Conservation (phyloP, 2,329 filamentous ascomycete genomes). For the Colletotrichum sublineola region DNA sequence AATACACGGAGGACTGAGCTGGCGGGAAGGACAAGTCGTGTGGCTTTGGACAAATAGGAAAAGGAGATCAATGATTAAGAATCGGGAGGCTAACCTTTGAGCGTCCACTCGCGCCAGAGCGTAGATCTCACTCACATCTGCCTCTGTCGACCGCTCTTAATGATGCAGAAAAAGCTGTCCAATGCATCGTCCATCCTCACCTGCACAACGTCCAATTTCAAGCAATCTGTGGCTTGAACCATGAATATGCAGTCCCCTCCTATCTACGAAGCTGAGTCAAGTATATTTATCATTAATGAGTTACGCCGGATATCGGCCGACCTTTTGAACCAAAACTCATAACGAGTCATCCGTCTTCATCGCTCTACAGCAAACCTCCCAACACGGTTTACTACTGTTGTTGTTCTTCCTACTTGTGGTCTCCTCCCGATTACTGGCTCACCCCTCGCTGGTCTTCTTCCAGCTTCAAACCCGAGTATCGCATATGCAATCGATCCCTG, state of each 20-base stretch:
- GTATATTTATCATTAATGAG: conserved; percentile 21
- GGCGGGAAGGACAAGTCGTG: not conserved
- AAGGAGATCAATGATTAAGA: not conserved
- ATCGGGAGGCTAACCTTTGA: not conserved
- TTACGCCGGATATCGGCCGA: not conserved
- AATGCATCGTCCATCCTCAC: not conserved
- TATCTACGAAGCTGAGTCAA: not conserved
- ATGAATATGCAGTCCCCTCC: not conserved
- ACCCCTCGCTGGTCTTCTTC: conserved; percentile 13
- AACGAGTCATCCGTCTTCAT: not conserved
- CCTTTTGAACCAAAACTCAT: not conserved
- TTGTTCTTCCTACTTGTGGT: not conserved
- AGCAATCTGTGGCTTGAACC: not conserved
- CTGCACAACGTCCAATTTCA: not conserved
- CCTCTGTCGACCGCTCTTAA: too few relatives aligned
- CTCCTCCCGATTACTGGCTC: not conserved
- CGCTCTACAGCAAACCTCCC: not conserved
- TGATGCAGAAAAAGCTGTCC: not conserved
- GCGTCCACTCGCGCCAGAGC: too few relatives aligned
- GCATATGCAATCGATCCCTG: conserved; percentile 83
- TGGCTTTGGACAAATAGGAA: not conserved
- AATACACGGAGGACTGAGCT: not conserved
- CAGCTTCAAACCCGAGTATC: conserved; percentile 68
- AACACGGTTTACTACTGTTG: not conserved
- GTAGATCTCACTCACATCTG: too few relatives aligned